Base-by-base conservation (phyloP, 352 stramenopile species). In the Albugo laibachii region DNA sequence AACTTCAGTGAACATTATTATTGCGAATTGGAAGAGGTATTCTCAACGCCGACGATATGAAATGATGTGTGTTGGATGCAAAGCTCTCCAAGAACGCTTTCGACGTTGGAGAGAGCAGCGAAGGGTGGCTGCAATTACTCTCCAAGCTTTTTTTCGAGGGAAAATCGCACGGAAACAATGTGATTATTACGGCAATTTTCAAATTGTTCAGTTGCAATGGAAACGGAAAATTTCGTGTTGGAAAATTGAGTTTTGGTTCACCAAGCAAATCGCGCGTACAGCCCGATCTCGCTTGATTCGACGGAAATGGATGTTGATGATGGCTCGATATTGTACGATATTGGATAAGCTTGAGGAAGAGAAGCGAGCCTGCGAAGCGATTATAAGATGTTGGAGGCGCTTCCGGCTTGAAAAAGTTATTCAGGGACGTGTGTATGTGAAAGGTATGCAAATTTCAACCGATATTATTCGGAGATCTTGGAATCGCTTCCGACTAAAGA, bases 221-320 rank as follows among this genome's bases (percentile, higher is more conserved):
- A 59, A 56, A 44, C 49, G 63, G 34, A 52, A 70, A 31, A 49
- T 54, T 20, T 63, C 65, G 41, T 74, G 61, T 45, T 80, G 67
- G 67, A 48, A 54, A 20, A 72, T 80, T 41, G 65, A 80, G 42
- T 50, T 41, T n/a, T 80, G 67, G 67, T 77, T 63, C 43, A 45
- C 15, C 11, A 50, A 55, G 6, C 36, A 47, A 14, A 59, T 58
- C 52, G 15, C 36, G 15, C 49, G 47, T 20, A 57, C 52, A 10
- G 62, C 65, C 8, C 53, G 61, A 6, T 21, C 47, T 11, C 36
- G 71, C 14, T n/a, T 59, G 19, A 41, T 54, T 10, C 56, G 61
- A 40, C 47, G 54, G 45, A 52, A 47, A 20, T 76, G 65, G 65
- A 65, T 53, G 12, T 53, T 49, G 41, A 19, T 78, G 14, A 39